Evolutionary conservation across 495 filamentous ascomycete species (phyloP), one percentile per base, ranked within the genome.

Genomic region (Aspergillus avenaceus): DNA sequence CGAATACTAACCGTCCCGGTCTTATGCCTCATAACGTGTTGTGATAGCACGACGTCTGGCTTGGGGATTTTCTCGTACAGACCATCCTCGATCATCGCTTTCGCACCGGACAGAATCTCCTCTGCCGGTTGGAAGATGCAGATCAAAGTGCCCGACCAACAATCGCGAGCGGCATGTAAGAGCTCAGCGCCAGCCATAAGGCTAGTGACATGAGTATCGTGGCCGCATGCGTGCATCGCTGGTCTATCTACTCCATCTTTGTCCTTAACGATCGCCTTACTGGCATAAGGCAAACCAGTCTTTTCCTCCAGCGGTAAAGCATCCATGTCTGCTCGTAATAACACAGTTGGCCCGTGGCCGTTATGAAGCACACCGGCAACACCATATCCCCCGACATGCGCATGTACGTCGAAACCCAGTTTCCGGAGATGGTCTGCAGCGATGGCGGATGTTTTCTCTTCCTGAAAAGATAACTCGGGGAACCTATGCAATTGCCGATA

Each of bases 221-320:
- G 83, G 1, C 83, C 83, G 61, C 82, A 85, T 25, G 84, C 81
- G 60, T 86, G 83, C 83, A 84, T 84, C 1, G 83, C 80, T 0
- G 79, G 77, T 36, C 71, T 69, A 37, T 66, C 62, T 0, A 57
- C 46, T 3, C 81, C 82, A 18, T 77, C 63, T 5, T 51, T 52
- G 53, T 77, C 69, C 41, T 71, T 72, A 5, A 61, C 54, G 50
- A 66, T 68, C 6, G 53, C 52, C 14, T 54, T 67, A 58, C 78
- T 83, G 0, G 79, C 76, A 54, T 84, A 86, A 9, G 66, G 62
- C 1, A 84, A 62, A 0, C 71, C 74, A 1, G 80, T 84, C 31
- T 69, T 54, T 53, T 87, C 83, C 55, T 71, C 55, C 1, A 85
- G 59, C 0, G 83, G 84, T 0, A 85, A 65, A 3, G 76, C 84